phyloP scores from a whole-genome alignment of 768 basidiomycete species.

The Guyanaporus albipodus region DNA sequence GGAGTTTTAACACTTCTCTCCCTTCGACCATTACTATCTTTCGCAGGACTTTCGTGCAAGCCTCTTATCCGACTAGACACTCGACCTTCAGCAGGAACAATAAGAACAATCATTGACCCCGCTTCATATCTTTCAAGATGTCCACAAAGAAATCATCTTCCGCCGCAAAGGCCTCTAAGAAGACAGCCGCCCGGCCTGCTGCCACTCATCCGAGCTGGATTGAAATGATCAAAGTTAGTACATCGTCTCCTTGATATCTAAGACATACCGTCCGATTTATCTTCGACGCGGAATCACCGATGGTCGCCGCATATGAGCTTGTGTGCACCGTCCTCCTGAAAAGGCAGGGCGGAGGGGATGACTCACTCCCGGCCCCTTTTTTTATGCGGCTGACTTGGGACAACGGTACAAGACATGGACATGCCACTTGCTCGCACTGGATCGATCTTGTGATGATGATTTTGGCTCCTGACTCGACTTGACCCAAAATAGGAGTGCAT shows the following conservation, averaged over 20 bases:
- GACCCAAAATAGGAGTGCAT: conserved; percentile 71
- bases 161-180: conserved; percentile 42
- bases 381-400: conserved; percentile 12
- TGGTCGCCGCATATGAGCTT: conserved; percentile 7
- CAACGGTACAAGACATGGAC: conserved; percentile 1
- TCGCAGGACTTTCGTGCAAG: conserved; percentile 22
- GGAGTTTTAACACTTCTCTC: conserved; percentile 40
- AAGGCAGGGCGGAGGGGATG: conserved; percentile 41
- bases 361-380: conserved; percentile 6
- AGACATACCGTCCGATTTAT: conserved; percentile 13
- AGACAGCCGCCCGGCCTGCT: conserved; percentile 29
- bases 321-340: conserved; percentile 23
- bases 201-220: conserved; percentile 52
- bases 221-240: conserved; percentile 77
- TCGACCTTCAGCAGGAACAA: conserved; percentile 9
- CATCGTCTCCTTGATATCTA: conserved; percentile 8
- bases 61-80: conserved; percentile 14
- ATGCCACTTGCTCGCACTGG: conserved; percentile 3
- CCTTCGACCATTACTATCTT: conserved; percentile 49
- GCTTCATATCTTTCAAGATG: conserved; percentile 24
- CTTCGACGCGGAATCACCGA: conserved; percentile 3
- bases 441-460: conserved; percentile 6
- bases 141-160: conserved; percentile 44
- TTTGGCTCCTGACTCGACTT: conserved; percentile 18
- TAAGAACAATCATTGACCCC: conserved; percentile 14